Percentiles rank a stretch among this genome's conserved stretches.
Evolutionary conservation across 306 rosid genomes (phyloP).

Genomic region (Albizia julibrissin): DNA sequence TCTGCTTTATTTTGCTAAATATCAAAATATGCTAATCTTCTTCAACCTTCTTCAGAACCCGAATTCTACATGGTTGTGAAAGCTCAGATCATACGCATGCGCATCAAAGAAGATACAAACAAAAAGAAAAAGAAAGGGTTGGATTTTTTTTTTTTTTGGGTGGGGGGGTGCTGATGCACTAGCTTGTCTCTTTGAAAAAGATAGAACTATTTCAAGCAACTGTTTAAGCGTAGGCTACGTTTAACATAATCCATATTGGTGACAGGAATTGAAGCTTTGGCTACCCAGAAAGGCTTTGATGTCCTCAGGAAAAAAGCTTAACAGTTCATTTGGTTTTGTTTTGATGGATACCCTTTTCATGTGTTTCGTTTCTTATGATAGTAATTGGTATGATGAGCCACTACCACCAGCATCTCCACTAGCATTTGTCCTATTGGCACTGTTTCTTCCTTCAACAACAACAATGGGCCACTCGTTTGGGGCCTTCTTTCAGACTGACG

Average conservation of each 20-base stretch:
- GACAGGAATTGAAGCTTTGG: constrained; percentile 36
- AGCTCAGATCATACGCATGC: constrained; percentile 8
- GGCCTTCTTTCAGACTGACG: constrained; percentile 9
- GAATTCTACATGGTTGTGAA: constrained; percentile 17
- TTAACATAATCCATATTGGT: constrained; percentile 42
- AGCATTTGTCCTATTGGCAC: constrained; percentile 60
- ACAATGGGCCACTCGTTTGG: constrained; percentile 40
- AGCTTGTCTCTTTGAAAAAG: constrained; percentile 30
- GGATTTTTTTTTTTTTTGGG: no score
- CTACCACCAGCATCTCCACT: constrained; percentile 56
- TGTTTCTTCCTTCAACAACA: constrained; percentile 40
- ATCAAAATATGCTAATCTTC: constrained; percentile 27
- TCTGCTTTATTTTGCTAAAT: constrained; percentile 30
- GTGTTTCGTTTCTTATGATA: constrained; percentile 44
- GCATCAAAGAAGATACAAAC: neutral
- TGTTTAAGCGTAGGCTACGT: constrained; percentile 33
- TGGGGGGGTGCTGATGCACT: constrained; percentile 11
- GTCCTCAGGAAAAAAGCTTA: constrained; percentile 32
- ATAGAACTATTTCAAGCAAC: constrained; percentile 30
- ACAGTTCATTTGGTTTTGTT: constrained; percentile 29
- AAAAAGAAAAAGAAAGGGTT: constrained; percentile 6
- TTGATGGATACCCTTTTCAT: constrained; percentile 43
- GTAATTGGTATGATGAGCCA: constrained; percentile 55
- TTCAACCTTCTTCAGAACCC: constrained; percentile 16
- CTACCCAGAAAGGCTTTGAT: constrained; percentile 17